A percentile compares a stretch with the other conserved stretches of the same genome.
phyloP scores from a whole-genome alignment of 768 basidiomycete species.

The Asterophora lycoperdoides region DNA sequence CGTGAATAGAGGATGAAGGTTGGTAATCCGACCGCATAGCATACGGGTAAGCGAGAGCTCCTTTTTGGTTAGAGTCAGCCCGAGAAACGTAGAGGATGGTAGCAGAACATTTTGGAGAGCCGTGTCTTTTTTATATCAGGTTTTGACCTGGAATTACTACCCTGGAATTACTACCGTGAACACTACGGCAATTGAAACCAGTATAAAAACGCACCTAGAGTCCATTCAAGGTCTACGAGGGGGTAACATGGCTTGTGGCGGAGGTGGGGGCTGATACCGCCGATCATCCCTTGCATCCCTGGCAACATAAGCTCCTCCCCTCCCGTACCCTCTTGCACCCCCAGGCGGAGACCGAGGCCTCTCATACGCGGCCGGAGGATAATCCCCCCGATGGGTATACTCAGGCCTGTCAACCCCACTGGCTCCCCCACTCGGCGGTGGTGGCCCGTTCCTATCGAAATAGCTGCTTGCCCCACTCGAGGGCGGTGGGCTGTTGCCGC shows the following conservation, averaged over 20 bases:
- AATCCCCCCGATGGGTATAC: slow-evolving; percentile 24
- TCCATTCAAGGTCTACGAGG: slow-evolving; percentile 14
- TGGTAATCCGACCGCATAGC: too few species aligned
- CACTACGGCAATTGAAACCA: too few species aligned
- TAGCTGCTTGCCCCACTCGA: slow-evolving; percentile 23
- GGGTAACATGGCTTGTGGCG: slow-evolving; percentile 16
- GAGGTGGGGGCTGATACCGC: slow-evolving; percentile 31
- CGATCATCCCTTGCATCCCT: slow-evolving; percentile 31
- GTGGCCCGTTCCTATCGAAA: slow-evolving; percentile 29
- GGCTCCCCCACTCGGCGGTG: slow-evolving; percentile 16
- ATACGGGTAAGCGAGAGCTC: too few species aligned
- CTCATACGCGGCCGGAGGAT: slow-evolving; percentile 33
- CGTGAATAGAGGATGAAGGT: too few species aligned
- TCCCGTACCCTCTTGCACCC: slow-evolving; percentile 20
- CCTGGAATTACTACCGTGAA: too few species aligned
- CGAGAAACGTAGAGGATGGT: too few species aligned
- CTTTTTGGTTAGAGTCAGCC: too few species aligned
- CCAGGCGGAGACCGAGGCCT: slow-evolving; percentile 29
- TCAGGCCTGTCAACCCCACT: slow-evolving; percentile 28
- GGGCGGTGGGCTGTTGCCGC: slow-evolving; percentile 24
- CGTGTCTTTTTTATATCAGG: too few species aligned
- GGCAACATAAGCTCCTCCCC: slow-evolving; percentile 22
- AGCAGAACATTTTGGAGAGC: too few species aligned
- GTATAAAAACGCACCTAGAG: neutral
- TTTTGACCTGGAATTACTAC: too few species aligned